Evolutionary conservation across 768 basidiomycete genomes (phyloP), one percentile per base, ranked within the genome.

Genomic region (Asterophora parasitica): DNA sequence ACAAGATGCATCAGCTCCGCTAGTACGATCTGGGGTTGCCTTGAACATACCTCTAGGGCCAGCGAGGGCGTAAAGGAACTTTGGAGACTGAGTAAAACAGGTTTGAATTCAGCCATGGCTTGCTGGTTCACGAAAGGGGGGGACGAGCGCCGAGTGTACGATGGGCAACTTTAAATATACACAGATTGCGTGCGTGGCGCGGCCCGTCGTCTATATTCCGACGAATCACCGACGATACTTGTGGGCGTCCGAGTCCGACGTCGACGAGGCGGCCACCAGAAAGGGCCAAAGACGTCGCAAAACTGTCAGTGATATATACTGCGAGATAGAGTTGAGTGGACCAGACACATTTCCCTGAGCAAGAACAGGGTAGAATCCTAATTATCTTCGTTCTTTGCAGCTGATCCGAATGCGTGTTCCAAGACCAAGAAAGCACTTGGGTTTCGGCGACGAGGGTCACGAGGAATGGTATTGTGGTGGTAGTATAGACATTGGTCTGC

Each of bases 11-110:
- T 44, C 17, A 48, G 38, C 35, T 27, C 32, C 11, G 17, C n/a
- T 35, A n/a, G n/a, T n/a, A 50, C 42, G 47, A 36, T 45, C 37
- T 37, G 36, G 10, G 1, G 27, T 5, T 6, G 41, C 2, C 17
- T 1, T 7, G 23, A 19, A 7, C 34, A 6, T 52, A 79, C 83
- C 76, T 85, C 83, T n/a, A 85, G 59, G 10, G 78, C 81, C 48
- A 87, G 61, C 6, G 79, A 66, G 3, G 81, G 82, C 12, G 79
- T 76, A 37, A 78, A 61, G 10, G 76, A 71, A 5, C n/a, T n/a
- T n/a, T 79, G 77, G 9, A 83, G 69, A 12, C 77, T 65, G 33
- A 85, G 69, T 20, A 78, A 59, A 39, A 83, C 62, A 27, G 82
- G 81, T 36, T 67, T 64, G 59, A 77, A 78, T 56, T 74, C 69